Percentiles rank a stretch among this genome's conserved stretches.
These are phyloP conservation scores for Sarocladiaceae sp. DNA, from an alignment of 2,329 filamentous ascomycete genomes.

Conservation along the genomic window DNA sequence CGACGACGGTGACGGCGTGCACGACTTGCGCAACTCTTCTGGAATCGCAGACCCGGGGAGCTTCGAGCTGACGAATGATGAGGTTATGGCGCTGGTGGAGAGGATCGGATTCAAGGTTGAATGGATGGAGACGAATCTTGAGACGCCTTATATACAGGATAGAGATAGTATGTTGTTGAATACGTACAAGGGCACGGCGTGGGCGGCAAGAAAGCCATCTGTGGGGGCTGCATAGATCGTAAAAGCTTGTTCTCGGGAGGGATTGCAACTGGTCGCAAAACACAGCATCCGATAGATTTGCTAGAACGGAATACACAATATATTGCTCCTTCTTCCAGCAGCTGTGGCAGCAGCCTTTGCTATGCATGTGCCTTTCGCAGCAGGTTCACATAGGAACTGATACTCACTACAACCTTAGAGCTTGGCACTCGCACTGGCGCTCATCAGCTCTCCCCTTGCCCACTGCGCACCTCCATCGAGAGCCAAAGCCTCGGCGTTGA, in stretches of 20 bases:
- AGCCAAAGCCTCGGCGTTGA: conserved; percentile 64
- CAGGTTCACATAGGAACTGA: too few relatives aligned
- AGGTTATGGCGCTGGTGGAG: conserved; percentile 71
- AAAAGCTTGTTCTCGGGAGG: not conserved
- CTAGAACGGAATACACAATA: not conserved
- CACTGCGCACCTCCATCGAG: conserved; percentile 63
- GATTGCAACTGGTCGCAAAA: too few relatives aligned
- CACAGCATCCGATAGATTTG: not conserved
- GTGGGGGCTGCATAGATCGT: not conserved
- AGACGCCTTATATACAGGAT: conserved; percentile 84
- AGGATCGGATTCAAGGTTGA: conserved; percentile 72
- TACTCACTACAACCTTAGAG: too few relatives aligned
- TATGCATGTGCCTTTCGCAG: too few relatives aligned
- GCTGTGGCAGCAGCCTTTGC: too few relatives aligned
- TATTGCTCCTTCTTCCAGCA: too few relatives aligned
- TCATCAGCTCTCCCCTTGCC: conserved; percentile 39
- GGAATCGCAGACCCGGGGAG: conserved; percentile 86
- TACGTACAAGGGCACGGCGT: conserved; percentile 72
- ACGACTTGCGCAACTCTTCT: conserved; percentile 41
- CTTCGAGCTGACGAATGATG: conserved; percentile 84
- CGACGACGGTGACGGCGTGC: conserved; percentile 43
- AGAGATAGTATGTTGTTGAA: conserved; percentile 78
- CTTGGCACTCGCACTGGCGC: conserved; percentile 13
- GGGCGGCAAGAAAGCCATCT: conserved; percentile 70
- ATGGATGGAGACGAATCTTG: conserved; percentile 49